A percentile compares a stretch with the other conserved stretches of the same genome.
These are phyloP conservation scores for Dissophora globulifera DNA, from an alignment of 192 early-diverging fungal genomes.

Conservation along the genomic window DNA sequence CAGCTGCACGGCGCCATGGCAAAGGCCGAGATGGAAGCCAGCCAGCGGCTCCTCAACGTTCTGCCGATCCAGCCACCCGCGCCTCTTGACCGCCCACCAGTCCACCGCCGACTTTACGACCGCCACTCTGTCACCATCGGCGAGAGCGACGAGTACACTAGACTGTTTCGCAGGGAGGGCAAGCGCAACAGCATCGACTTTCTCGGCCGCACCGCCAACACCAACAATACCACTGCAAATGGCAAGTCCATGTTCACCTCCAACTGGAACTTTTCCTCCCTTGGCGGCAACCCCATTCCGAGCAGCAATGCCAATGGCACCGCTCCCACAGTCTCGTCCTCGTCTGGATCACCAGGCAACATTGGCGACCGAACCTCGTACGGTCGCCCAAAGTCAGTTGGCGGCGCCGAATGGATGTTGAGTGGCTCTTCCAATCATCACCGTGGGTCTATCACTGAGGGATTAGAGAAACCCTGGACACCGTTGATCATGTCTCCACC, in stretches of 20 bases:
- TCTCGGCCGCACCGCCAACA: constrained; percentile 24
- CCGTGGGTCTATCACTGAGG: constrained; percentile 10
- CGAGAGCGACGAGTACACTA: constrained; percentile 58
- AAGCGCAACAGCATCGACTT: constrained; percentile 51
- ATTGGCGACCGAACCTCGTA: constrained; percentile 43
- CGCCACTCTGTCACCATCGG: constrained; percentile 65
- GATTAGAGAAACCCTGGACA: constrained; percentile 42
- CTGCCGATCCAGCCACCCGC: constrained; percentile 49
- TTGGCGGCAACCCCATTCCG: constrained; percentile 36
- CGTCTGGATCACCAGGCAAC: constrained; percentile 38
- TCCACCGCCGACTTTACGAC: constrained; percentile 63
- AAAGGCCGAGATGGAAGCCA: constrained; percentile 67
- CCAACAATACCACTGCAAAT: constrained; percentile 21
- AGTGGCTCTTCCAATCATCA: constrained; percentile 15
- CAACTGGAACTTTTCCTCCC: constrained; percentile 43
- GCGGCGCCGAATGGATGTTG: constrained; percentile 58
- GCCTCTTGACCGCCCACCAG: constrained; percentile 39
- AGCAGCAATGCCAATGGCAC: constrained; percentile 5
- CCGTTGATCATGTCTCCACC: constrained; percentile 40
- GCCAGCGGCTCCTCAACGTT: constrained; percentile 42
- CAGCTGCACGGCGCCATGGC: constrained; percentile 64
- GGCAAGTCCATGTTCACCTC: constrained; percentile 50
- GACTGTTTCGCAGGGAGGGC: constrained; percentile 43
- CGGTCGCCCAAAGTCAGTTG: constrained; percentile 58
- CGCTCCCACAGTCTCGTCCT: neutral